phyloP scores from a whole-genome alignment of 495 filamentous ascomycete genomes.

The Bacidia rubella region DNA sequence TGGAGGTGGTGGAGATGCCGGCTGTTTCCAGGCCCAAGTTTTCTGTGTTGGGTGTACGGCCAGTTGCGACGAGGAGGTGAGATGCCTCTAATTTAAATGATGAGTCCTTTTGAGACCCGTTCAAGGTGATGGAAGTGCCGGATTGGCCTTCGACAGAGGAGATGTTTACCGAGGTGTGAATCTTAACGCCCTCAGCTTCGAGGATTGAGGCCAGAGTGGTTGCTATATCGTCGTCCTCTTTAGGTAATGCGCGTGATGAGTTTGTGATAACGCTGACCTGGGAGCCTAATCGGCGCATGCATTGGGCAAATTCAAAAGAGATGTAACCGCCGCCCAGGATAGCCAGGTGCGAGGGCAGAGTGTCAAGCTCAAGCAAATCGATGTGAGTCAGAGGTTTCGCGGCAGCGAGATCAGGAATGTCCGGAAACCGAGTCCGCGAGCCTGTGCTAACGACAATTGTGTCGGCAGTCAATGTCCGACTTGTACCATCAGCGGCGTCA shows the following conservation, averaged over 20 bases:
- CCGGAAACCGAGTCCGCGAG: not conserved
- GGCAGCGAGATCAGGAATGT: not conserved
- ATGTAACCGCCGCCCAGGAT: conserved; percentile 1
- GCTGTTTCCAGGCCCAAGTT: not conserved
- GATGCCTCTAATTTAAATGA: not conserved
- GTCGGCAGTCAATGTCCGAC: not conserved
- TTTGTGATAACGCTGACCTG: not conserved
- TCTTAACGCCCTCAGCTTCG: not conserved
- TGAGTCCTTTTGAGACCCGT: not conserved
- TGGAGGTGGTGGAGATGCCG: not conserved
- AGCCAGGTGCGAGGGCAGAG: not conserved
- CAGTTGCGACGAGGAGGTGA: not conserved
- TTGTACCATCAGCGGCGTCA: not conserved
- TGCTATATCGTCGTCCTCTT: not conserved
- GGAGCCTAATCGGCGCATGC: not conserved
- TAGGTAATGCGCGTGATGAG: not conserved
- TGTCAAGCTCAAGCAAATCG: not conserved
- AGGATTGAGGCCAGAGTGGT: not conserved
- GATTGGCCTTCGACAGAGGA: not conserved
- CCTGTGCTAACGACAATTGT: not conserved
- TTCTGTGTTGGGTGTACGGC: not conserved
- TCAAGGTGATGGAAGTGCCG: not conserved
- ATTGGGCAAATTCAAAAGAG: not conserved
- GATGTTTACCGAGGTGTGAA: not conserved
- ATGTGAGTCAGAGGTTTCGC: not conserved